Evolutionary conservation across 2,329 filamentous ascomycete genomes (phyloP).

Genomic region (Berkeleyomyces basicola): DNA sequence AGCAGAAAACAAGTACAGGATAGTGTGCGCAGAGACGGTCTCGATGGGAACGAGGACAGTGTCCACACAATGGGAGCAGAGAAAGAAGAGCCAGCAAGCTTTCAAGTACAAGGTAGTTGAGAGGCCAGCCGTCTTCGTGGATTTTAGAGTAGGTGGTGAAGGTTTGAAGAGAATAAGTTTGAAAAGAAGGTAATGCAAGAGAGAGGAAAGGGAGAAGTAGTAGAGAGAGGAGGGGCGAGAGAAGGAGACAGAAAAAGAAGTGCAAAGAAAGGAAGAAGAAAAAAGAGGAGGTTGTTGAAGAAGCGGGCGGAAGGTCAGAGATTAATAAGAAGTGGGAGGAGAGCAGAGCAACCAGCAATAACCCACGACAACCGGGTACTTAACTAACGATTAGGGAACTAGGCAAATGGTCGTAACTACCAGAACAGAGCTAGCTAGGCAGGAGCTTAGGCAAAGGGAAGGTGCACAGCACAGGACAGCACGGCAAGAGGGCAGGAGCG

Average conservation of each 20-base stretch:
- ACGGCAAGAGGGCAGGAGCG: not conserved
- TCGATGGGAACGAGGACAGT: slow-evolving; percentile 2
- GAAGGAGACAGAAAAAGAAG: slow-evolving; percentile 19
- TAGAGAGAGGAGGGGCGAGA: not conserved
- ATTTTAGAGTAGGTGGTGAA: not conserved
- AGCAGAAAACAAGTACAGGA: not conserved
- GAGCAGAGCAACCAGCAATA: not conserved
- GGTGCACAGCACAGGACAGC: not conserved
- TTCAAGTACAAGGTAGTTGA: slow-evolving; percentile 11
- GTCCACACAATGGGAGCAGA: not conserved
- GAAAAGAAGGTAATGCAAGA: not conserved
- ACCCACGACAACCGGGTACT: not conserved
- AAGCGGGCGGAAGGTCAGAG: slow-evolving; percentile 4
- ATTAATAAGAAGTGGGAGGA: slow-evolving; percentile 1
- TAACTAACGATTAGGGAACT: not conserved
- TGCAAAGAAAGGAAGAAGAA: slow-evolving; percentile 18
- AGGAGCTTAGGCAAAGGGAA: not conserved
- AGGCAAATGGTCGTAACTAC: not conserved
- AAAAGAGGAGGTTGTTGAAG: not conserved
- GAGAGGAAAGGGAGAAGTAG: slow-evolving; percentile 4
- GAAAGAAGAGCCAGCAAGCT: slow-evolving; percentile 6
- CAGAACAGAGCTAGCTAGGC: not conserved
- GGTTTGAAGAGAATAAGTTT: not conserved
- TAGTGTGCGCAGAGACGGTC: not conserved
- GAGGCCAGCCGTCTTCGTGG: slow-evolving; percentile 8